These are phyloP conservation scores for Lachnellula subtilissima DNA, from an alignment of 2,329 filamentous ascomycete genomes.

Conservation along the genomic window DNA sequence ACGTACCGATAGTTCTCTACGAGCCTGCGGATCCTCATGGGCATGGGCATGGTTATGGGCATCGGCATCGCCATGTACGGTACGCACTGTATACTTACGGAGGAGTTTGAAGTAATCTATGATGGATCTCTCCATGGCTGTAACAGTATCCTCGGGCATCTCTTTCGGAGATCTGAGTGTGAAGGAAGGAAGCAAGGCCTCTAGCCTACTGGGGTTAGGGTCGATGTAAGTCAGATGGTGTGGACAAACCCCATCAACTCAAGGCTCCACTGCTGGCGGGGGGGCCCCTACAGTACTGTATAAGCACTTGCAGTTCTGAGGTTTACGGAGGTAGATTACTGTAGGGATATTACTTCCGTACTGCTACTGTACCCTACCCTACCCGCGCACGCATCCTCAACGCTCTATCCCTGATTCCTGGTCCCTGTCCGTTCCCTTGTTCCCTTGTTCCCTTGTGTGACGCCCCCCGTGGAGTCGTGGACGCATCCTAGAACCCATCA, in stretches of 20 bases:
- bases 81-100: background rate
- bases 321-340: no score
- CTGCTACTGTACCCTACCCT: background rate
- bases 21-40: background rate
- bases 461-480: background rate
- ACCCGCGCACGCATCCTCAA: background rate
- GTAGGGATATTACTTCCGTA: background rate
- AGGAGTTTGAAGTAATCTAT: background rate
- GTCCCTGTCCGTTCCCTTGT: background rate
- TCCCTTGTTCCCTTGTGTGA: background rate
- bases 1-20: constrained; percentile 1
- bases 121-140: background rate
- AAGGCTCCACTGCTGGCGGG: background rate
- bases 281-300: background rate
- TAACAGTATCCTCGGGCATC: background rate
- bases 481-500: background rate
- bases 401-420: background rate
- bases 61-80: background rate
- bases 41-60: no score
- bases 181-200: background rate
- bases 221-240: background rate
- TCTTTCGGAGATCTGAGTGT: background rate
- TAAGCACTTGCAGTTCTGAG: no score
- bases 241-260: background rate
- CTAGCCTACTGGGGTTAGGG: background rate